phyloP scores from a whole-genome alignment of 164 flowering plant genomes.

The Dillenia suffruticosa region DNA sequence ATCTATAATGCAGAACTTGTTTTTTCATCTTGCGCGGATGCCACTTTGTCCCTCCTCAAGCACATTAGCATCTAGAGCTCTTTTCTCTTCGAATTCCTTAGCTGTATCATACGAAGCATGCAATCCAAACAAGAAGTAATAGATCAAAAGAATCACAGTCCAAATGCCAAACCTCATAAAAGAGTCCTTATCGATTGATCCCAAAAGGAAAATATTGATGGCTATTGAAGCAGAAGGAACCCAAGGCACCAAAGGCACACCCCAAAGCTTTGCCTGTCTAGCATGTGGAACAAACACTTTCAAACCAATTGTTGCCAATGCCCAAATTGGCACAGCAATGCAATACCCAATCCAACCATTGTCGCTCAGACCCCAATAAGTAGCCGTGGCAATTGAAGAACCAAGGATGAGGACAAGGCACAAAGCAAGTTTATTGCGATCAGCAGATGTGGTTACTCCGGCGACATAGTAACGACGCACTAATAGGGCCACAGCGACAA shows the following conservation, averaged over 20 bases:
- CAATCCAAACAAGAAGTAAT: conserved; percentile 45
- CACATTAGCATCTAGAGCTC: background rate
- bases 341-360: conserved; percentile 39
- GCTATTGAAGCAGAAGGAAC: conserved; percentile 51
- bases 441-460: conserved; percentile 30
- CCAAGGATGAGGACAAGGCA: conserved; percentile 32
- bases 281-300: conserved; percentile 36
- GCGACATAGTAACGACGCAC: conserved; percentile 56
- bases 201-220: conserved; percentile 47
- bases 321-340: conserved; percentile 40
- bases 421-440: conserved; percentile 34
- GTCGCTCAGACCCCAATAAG: conserved; percentile 35
- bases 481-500: conserved; percentile 58
- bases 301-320: conserved; percentile 30
- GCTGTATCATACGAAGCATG: conserved; percentile 54
- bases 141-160: conserved; percentile 38
- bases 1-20: too few relatives aligned
- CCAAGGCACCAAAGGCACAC: conserved; percentile 68
- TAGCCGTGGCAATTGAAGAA: conserved; percentile 41
- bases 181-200: conserved; percentile 43
- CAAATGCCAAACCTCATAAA: conserved; percentile 39
- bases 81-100: conserved; percentile 13
- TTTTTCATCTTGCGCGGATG: background rate
- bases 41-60: background rate
- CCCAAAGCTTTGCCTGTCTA: conserved; percentile 36